phyloP scores from a whole-genome alignment of 306 rosid species.

The Macrotyloma uniflorum region DNA sequence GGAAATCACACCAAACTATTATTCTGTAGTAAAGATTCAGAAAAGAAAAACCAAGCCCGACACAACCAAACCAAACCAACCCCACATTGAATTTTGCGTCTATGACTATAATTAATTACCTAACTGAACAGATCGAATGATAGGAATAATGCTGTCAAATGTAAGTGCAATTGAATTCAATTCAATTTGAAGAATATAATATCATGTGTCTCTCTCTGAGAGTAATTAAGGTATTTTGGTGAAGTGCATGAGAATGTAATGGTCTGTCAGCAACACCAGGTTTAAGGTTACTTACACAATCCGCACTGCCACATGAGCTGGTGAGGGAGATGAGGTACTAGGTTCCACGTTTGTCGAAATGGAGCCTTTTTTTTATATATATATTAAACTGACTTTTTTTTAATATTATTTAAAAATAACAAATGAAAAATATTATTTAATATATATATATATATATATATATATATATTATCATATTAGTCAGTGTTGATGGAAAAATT shows the following conservation, averaged over 20 bases:
- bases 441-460: too few species aligned
- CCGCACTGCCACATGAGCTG: conserved; percentile 14
- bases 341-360: background rate
- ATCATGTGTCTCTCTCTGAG: background rate
- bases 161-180: background rate
- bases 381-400: too few species aligned
- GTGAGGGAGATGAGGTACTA: background rate
- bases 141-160: background rate
- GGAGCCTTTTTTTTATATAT: too few species aligned
- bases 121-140: background rate
- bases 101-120: background rate
- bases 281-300: background rate
- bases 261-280: background rate
- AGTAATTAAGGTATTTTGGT: background rate
- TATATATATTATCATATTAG: too few species aligned
- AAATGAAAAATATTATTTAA: too few species aligned
- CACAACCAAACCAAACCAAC: background rate
- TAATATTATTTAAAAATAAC: too few species aligned
- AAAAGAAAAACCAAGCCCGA: conserved; percentile 1
- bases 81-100: conserved; percentile 27
- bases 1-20: conserved; percentile 49
- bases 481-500: too few species aligned
- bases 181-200: background rate
- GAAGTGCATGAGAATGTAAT: background rate
- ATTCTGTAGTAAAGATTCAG: conserved; percentile 25